Base-by-base conservation (phyloP, 2,329 filamentous ascomycete genomes). In the Fusarium humuli region DNA sequence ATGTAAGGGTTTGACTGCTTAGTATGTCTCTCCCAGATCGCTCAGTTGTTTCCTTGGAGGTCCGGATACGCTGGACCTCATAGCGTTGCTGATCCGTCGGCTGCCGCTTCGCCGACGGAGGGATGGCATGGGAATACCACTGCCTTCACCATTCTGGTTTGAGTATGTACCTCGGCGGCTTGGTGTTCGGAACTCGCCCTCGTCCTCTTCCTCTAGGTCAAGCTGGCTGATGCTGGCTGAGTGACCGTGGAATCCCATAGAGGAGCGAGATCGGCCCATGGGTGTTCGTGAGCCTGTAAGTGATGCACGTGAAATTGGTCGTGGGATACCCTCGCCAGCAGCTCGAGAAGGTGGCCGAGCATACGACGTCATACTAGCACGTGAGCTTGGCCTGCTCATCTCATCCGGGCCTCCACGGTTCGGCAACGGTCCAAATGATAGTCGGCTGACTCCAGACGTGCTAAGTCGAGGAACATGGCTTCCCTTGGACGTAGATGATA, bases 251-350 rank as follows among this genome's bases (percentile, higher is more conserved):
- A 91, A 87, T 60, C 88, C 88, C 70, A 94, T 83, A 16, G 92
- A 94, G 52, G 91, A 93, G 52, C 91, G 86, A 20, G 92, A 91
- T 56, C 92, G 88, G 27, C 87, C 88, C 56, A 93, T 80, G 2
- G 92, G 90, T 14, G 91, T 92, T 65, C 91, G 86, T 11, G 87
- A 79, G 8, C 88, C 85, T 6, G 83, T 82, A 18, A 89, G 78
- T 68, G 90, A 92, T 40, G 88, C 84, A 52, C 91, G 87, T 73
- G 90, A 92, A 70, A 88, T 84, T 11, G 91, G 90, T 30, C 90
- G 86, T 23, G 88, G 81, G 79, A 81, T 85, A 80, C 85, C 84
- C 34, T 88, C 87, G 47, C 68, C 68, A 7, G 68, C 68, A 20
- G 81, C 83, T 64, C 87, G 82, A 62, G 87, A 89, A 5, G 81